Evolutionary conservation across 1,284 basidiomycete species (phyloP).

Genomic region (Xerocomus nothofagi): DNA sequence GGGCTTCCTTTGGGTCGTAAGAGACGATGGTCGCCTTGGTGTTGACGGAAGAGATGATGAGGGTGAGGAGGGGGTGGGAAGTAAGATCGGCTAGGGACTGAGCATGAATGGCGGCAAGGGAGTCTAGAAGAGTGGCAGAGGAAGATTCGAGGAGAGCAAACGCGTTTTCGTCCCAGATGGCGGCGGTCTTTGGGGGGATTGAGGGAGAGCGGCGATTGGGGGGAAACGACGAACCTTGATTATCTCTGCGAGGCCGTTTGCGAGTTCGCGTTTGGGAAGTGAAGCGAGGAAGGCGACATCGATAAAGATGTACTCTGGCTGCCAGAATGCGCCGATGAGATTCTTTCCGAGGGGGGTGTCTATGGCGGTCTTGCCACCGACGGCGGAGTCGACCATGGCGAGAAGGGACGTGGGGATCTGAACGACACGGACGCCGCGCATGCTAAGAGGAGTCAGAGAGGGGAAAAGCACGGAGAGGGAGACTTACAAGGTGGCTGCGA

Average conservation of each 20-base stretch:
- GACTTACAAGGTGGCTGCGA: constrained; percentile 95
- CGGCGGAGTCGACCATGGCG: constrained; percentile 98
- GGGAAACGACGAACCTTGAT: constrained; percentile 68
- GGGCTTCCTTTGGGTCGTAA: constrained; percentile 92
- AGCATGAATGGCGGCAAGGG: constrained; percentile 64
- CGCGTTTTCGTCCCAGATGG: constrained; percentile 90
- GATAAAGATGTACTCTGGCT: constrained; percentile 96
- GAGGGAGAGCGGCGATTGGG: constrained; percentile 1
- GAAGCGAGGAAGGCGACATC: constrained; percentile 96
- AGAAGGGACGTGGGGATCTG: constrained; percentile 97
- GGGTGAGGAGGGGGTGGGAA: constrained; percentile 73
- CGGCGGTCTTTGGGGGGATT: constrained; percentile 74
- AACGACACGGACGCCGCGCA: constrained; percentile 89
- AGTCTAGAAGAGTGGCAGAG: constrained; percentile 64
- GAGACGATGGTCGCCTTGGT: constrained; percentile 97
- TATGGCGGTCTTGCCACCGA: constrained; percentile 98
- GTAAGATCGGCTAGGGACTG: constrained; percentile 70
- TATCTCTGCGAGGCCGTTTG: constrained; percentile 98
- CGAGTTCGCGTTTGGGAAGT: constrained; percentile 90
- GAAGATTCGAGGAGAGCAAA: constrained; percentile 86
- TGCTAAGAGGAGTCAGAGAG: constrained; percentile 43
- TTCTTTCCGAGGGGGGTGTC: constrained; percentile 98
- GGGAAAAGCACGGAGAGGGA: too few species aligned
- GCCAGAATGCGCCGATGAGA: constrained; percentile 98
- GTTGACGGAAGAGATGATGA: constrained; percentile 85